phyloP scores from a whole-genome alignment of 495 filamentous ascomycete genomes.

The Immersiella caudata region DNA sequence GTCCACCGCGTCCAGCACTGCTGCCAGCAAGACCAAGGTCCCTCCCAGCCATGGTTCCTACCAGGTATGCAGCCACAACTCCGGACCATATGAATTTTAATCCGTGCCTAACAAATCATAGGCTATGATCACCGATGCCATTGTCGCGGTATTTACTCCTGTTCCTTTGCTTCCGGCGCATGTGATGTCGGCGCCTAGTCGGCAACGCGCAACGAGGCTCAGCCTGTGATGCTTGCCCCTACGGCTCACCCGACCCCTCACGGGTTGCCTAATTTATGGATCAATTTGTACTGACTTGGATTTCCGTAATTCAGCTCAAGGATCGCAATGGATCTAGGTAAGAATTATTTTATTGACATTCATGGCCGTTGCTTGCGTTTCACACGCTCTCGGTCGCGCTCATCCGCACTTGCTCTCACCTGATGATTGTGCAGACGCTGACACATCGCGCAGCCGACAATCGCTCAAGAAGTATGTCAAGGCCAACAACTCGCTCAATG shows the following conservation, averaged over 20 bases:
- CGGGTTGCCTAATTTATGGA: slow-evolving; percentile 20
- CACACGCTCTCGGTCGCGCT: background rate
- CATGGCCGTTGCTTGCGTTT: background rate
- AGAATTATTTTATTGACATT: slow-evolving; percentile 30
- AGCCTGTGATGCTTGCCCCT: slow-evolving; percentile 28
- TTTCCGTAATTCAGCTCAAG: slow-evolving; percentile 57
- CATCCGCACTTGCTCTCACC: slow-evolving; percentile 13
- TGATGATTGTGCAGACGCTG: slow-evolving; percentile 36
- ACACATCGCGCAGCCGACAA: slow-evolving; percentile 68
- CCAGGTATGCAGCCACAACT: slow-evolving; percentile 52
- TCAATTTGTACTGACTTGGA: slow-evolving; percentile 50
- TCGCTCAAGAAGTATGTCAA: slow-evolving; percentile 98
- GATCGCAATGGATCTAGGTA: slow-evolving; percentile 68
- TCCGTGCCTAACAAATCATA: slow-evolving; percentile 45
- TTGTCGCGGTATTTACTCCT: slow-evolving; percentile 60
- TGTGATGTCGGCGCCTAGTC: slow-evolving; percentile 26
- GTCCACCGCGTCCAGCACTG: slow-evolving; percentile 46
- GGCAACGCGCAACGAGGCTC: slow-evolving; percentile 28
- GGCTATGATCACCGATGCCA: slow-evolving; percentile 73
- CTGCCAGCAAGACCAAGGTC: slow-evolving; percentile 60
- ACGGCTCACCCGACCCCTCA: slow-evolving; percentile 11
- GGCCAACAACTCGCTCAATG: slow-evolving; percentile 87
- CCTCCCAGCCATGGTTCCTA: slow-evolving; percentile 55
- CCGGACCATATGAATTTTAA: slow-evolving; percentile 23
- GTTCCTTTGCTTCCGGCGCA: slow-evolving; percentile 46